Evolutionary conservation across 2,329 filamentous ascomycete genomes (phyloP).

Genomic region (Fusarium subtropicale): DNA sequence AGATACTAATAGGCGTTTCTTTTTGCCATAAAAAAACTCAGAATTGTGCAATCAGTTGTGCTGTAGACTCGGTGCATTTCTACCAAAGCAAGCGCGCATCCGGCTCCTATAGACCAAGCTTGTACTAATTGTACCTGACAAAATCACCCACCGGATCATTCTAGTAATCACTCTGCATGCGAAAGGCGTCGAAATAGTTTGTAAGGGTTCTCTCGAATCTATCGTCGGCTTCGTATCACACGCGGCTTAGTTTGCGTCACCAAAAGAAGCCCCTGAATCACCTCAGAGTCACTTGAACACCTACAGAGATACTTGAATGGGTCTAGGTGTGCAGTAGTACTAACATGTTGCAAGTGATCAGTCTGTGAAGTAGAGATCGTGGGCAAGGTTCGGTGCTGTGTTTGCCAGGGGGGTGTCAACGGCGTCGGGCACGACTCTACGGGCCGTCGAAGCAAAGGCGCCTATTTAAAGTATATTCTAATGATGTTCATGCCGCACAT

Average conservation of each 20-base stretch:
- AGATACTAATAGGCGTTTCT: accelerated
- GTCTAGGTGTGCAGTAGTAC: not conserved
- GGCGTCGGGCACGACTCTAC: not conserved
- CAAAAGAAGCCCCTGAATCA: not conserved
- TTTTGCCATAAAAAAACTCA: not conserved
- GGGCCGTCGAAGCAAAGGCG: not conserved
- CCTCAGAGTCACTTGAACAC: not conserved
- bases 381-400: not conserved
- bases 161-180: not conserved
- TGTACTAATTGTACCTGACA: not conserved
- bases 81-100: not conserved
- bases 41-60: not conserved
- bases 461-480: not conserved
- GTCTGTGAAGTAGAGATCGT: not conserved
- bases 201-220: not conserved
- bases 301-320: not conserved
- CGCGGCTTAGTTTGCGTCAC: not conserved
- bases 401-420: not conserved
- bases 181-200: not conserved
- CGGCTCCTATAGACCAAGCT: not conserved
- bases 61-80: not conserved
- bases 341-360: not conserved
- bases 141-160: too few relatives aligned
- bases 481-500: not conserved
- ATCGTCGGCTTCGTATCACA: not conserved